Percentiles rank a stretch among this genome's conserved stretches.
Evolutionary conservation across 768 basidiomycete genomes (phyloP).

Genomic region (Podaxis carcinomalis): DNA sequence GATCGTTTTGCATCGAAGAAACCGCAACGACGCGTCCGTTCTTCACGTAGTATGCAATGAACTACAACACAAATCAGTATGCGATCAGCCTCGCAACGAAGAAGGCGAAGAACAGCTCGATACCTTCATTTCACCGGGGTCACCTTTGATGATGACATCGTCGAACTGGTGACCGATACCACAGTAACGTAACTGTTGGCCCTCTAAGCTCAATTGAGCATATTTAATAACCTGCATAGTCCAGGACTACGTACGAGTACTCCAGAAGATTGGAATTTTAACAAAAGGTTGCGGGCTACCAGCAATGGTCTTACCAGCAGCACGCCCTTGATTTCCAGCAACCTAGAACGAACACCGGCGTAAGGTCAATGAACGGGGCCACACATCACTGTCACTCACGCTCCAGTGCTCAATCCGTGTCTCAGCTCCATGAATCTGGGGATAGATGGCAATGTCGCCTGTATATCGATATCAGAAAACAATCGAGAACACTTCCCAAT

Average conservation of each 20-base stretch:
- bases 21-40: conserved; percentile 62
- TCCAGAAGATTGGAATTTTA: conserved; percentile 89
- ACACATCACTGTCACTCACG: conserved; percentile 30
- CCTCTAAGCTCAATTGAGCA: conserved; percentile 42
- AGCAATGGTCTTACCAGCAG: conserved; percentile 76
- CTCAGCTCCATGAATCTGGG: conserved; percentile 50
- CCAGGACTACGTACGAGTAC: conserved; percentile 56
- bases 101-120: background rate
- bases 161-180: conserved; percentile 71
- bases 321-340: conserved; percentile 81
- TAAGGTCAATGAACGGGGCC: background rate
- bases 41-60: conserved; percentile 77
- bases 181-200: conserved; percentile 82
- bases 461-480: conserved; percentile 1
- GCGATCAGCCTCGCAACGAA: background rate
- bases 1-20: conserved; percentile 79
- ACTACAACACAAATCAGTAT: conserved; percentile 34
- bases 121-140: conserved; percentile 75
- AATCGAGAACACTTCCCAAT: background rate
- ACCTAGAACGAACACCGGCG: conserved; percentile 37
- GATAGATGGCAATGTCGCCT: conserved; percentile 83
- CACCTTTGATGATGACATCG: conserved; percentile 74
- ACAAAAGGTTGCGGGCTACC: conserved; percentile 61
- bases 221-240: background rate
- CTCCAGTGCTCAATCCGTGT: conserved; percentile 90